Evolutionary conservation across 768 basidiomycete species (phyloP), one percentile per base, ranked within the genome.

Genomic region (Suillus lakei): DNA sequence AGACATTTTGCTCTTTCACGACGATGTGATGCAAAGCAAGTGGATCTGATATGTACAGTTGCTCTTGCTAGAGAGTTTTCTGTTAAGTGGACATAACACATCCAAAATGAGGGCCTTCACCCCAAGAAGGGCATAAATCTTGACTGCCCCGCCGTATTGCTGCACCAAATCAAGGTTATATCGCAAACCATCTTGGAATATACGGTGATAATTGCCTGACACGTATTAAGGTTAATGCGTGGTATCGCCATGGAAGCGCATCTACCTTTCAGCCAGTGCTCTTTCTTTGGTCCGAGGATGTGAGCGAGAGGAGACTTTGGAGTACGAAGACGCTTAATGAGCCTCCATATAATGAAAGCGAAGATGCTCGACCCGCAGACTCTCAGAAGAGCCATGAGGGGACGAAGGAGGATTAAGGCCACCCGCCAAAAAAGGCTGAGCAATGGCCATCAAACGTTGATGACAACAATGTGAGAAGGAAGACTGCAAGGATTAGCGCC

Each of bases 11-110:
- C 56, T 77, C 79, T 61, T 80, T 81, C 60, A 82, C 73, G 12
- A 79, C 59, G 34, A 81, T 74, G 60, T 79, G 72, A 64, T 80
- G 72, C 6, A 82, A 63, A 12, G 81, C 79, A 32, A 74, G 73
- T 5, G 79, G 81, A 44, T 81, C 81, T 8, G 74, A 76, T 41
- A 81, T 65, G 64, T 76, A 81, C 38, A 82, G 72, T 13, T 77
- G 73, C 15, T 69, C 72, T 70, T 60, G 32, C 70, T 76, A 54
- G 58, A 50, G 23, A 30, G 16, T 23, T 18, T 30, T 64, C 58
- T 65, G 67, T 18, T 7, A 21, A 62, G 62, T 39, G 34, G 36
- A 60, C 23, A 60, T 26, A 38, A 5, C 15, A 36, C 18, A 32
- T 26, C 23, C 34, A 30, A 43, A 26, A 32, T 10, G 15, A 58